Evolutionary conservation across 257 asterid genomes (phyloP).

Genomic region (Buddleja alternifolia): DNA sequence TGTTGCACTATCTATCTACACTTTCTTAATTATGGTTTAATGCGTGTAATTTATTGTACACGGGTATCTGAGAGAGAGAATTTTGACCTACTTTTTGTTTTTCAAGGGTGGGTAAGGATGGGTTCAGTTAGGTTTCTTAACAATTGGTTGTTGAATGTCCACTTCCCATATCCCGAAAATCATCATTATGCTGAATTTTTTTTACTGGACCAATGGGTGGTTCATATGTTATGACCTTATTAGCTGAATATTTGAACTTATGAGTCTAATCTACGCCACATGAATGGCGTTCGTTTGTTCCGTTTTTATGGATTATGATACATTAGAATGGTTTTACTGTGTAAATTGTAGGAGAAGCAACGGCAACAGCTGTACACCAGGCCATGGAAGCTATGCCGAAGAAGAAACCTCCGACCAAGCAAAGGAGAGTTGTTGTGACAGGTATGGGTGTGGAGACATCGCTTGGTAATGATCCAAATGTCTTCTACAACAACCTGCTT

Average conservation of each 20-base stretch:
- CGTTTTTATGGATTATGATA: constrained; percentile 20
- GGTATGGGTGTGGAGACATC: constrained; percentile 97
- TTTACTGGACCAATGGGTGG: constrained; percentile 14
- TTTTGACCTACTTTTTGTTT: no score
- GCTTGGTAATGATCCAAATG: constrained; percentile 76
- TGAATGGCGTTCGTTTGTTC: neutral
- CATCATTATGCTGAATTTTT: no score
- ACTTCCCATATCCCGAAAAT: no score
- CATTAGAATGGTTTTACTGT: constrained; percentile 2
- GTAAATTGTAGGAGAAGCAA: constrained; percentile 56
- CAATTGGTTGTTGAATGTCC: no score
- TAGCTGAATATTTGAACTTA: constrained; percentile 8
- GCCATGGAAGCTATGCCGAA: constrained; percentile 46
- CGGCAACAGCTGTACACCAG: constrained; percentile 60
- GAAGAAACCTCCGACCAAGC: constrained; percentile 67
- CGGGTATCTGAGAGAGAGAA: no score
- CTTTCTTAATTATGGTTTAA: no score
- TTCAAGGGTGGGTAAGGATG: no score
- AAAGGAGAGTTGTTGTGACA: constrained; percentile 93
- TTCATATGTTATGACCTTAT: constrained; percentile 18
- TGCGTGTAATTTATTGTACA: no score
- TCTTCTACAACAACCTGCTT: constrained; percentile 81
- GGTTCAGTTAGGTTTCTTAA: no score
- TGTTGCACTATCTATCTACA: neutral
- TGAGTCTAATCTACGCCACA: constrained; percentile 15